These are phyloP conservation scores for Croton laevigatus DNA, from an alignment of 441 rosid species.

Conservation along the genomic window DNA sequence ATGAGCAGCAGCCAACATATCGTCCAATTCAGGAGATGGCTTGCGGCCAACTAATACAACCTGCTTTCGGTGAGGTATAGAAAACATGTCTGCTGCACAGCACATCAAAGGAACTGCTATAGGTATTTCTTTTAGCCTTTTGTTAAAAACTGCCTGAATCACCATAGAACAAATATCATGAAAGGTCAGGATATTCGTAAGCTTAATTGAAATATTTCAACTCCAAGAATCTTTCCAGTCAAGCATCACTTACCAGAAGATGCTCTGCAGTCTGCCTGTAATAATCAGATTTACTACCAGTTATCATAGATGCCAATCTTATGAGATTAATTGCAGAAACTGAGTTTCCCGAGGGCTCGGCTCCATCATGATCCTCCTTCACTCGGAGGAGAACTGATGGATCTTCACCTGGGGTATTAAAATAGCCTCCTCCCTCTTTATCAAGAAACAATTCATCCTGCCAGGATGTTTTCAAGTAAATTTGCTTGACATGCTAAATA, in stretches of 20 bases:
- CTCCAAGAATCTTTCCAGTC: neutral
- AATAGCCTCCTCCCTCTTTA: conserved; percentile 87
- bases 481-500: neutral
- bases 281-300: conserved; percentile 47
- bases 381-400: conserved; percentile 88
- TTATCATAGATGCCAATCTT: conserved; percentile 69
- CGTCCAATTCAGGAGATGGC: conserved; percentile 45
- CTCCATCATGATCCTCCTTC: conserved; percentile 97
- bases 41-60: conserved; percentile 66
- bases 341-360: conserved; percentile 96
- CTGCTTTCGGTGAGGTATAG: conserved; percentile 57
- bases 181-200: neutral
- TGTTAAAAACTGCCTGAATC: conserved; percentile 69
- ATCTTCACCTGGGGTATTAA: conserved; percentile 83
- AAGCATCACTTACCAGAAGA: conserved; percentile 51
- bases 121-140: conserved; percentile 69
- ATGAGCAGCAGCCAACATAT: conserved; percentile 78
- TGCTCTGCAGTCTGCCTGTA: conserved; percentile 70
- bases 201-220: neutral
- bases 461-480: conserved; percentile 13
- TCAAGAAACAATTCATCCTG: conserved; percentile 93
- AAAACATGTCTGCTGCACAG: conserved; percentile 74
- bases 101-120: conserved; percentile 94
- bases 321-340: conserved; percentile 81
- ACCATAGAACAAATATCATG: neutral